Conservation (phyloP, 2,329 filamentous ascomycete genomes). For the Mycocentrospora acerina region DNA sequence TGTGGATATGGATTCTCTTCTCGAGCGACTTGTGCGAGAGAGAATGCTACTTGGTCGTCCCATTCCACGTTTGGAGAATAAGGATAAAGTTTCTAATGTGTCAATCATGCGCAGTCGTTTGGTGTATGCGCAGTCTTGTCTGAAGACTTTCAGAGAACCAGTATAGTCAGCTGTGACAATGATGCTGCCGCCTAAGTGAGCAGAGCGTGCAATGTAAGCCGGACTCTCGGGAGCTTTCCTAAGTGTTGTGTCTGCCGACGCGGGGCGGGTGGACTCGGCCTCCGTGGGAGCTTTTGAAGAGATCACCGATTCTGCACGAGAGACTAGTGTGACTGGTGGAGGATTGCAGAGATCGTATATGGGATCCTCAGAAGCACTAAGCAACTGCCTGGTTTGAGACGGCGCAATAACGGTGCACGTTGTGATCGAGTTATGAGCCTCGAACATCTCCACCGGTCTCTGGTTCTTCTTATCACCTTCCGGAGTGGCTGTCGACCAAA, state of each 20-base stretch:
- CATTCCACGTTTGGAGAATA: slow-evolving; percentile 42
- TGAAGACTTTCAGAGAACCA: slow-evolving; percentile 89
- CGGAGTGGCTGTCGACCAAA: slow-evolving; percentile 72
- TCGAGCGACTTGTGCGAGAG: slow-evolving; percentile 54
- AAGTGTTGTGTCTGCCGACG: slow-evolving; percentile 37
- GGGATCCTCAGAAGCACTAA: slow-evolving; percentile 82
- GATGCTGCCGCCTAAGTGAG: slow-evolving; percentile 81
- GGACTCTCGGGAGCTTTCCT: slow-evolving; percentile 64
- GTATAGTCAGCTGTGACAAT: slow-evolving; percentile 87
- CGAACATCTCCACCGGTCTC: slow-evolving; percentile 82
- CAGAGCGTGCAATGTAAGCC: slow-evolving; percentile 72
- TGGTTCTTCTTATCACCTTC: slow-evolving; percentile 74
- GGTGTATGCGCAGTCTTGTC: slow-evolving; percentile 84
- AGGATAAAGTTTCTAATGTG: slow-evolving; percentile 72
- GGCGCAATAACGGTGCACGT: slow-evolving; percentile 89
- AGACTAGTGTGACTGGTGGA: slow-evolving; percentile 80
- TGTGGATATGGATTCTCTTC: slow-evolving; percentile 49
- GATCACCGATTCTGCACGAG: slow-evolving; percentile 63
- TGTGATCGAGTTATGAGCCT: slow-evolving; percentile 84
- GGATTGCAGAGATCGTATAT: slow-evolving; percentile 97
- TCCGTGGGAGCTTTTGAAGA: slow-evolving; percentile 54
- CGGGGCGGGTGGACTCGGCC: slow-evolving; percentile 37
- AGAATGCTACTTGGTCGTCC: slow-evolving; percentile 55
- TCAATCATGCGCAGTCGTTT: slow-evolving; percentile 65
- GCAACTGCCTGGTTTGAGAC: slow-evolving; percentile 70